These are phyloP conservation scores for Galerina marginata DNA, from an alignment of 768 basidiomycete genomes.

Conservation along the genomic window DNA sequence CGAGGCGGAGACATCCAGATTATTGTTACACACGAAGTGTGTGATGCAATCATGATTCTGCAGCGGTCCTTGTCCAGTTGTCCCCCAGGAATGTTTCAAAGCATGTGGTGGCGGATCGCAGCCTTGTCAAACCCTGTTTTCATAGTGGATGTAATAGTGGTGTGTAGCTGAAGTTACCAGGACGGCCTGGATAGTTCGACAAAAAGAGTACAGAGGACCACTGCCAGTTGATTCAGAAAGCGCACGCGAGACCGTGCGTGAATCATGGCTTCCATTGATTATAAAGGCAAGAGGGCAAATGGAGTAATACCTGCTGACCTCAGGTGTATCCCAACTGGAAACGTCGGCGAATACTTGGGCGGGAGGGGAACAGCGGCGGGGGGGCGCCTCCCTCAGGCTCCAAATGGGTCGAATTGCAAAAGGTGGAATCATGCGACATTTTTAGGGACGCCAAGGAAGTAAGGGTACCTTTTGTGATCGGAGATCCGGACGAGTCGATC, in stretches of 20 bases:
- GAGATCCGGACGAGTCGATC: constrained; percentile 11
- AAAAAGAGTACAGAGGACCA: background rate
- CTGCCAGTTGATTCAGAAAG: no score
- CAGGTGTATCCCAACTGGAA: no score
- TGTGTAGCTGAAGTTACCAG: background rate
- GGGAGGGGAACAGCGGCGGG: no score
- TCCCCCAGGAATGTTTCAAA: background rate
- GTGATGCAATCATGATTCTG: constrained; percentile 2
- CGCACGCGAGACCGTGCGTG: no score
- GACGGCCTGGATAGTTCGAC: background rate
- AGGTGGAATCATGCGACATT: background rate
- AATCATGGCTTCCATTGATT: no score
- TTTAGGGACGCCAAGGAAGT: background rate
- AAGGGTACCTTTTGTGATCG: constrained; percentile 1
- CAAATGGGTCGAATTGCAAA: background rate
- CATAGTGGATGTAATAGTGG: no score
- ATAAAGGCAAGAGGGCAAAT: background rate
- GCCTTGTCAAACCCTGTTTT: background rate
- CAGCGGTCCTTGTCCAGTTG: background rate
- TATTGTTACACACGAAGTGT: no score
- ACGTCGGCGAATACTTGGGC: no score
- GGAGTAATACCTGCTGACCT: background rate
- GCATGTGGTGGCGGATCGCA: background rate
- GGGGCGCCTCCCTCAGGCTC: no score
- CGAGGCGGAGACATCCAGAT: background rate